Evolutionary conservation across 106 monocot genomes (phyloP).

Genomic region (Dendrobium chrysotoxum): DNA sequence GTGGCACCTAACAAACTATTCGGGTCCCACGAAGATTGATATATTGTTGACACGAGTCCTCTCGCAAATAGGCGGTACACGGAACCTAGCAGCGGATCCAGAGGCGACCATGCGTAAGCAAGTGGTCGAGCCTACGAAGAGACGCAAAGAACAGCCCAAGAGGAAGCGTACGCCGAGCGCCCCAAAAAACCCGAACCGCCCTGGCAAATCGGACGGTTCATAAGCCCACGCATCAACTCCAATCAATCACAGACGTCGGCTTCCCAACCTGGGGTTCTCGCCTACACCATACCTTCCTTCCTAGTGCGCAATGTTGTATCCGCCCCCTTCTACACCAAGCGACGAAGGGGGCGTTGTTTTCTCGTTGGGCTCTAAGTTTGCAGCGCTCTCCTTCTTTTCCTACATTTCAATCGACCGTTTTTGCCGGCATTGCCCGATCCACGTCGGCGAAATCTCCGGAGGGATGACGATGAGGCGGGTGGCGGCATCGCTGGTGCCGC

Average conservation of each 20-base stretch:
- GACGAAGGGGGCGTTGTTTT: conserved; percentile 5
- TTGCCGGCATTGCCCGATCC: background rate
- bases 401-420: background rate
- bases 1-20: background rate
- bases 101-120: background rate
- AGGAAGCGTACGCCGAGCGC: conserved; percentile 9
- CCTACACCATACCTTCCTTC: conserved; percentile 3
- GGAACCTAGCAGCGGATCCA: conserved; percentile 1
- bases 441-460: too few relatives aligned
- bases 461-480: conserved; percentile 11
- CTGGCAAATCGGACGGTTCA: background rate
- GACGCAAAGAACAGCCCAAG: conserved; percentile 10
- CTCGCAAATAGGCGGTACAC: background rate
- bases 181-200: conserved; percentile 1
- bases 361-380: conserved; percentile 1
- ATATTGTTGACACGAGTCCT: background rate
- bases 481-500: conserved; percentile 14
- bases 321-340: conserved; percentile 4
- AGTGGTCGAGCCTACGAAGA: conserved; percentile 6
- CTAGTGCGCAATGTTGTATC: background rate
- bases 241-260: background rate
- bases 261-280: background rate
- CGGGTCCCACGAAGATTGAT: background rate
- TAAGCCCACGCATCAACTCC: background rate
- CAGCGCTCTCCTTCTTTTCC: background rate